phyloP scores from a whole-genome alignment of 139 green algal species.

The Edaphochlamys debaryana region DNA sequence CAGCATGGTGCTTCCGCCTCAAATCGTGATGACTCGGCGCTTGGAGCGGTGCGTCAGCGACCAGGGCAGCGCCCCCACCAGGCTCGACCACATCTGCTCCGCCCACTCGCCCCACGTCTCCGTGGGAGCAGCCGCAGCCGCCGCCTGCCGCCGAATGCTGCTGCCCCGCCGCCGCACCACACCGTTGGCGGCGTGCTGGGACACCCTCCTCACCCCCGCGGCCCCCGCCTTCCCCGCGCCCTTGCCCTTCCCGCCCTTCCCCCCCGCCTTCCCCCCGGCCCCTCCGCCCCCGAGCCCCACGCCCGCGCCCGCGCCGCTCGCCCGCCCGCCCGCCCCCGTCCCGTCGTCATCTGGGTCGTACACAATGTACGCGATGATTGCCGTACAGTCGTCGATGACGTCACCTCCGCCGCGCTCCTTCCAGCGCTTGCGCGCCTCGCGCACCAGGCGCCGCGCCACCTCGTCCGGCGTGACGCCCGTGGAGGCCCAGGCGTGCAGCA shows the following conservation, averaged over 20 bases:
- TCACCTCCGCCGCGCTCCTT: not conserved
- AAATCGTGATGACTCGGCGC: not conserved
- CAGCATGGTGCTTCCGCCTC: too few species aligned
- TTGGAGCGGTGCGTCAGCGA: not conserved
- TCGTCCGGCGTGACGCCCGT: conserved; percentile 10
- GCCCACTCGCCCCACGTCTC: not conserved
- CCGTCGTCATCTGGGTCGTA: not conserved
- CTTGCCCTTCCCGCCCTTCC: too few species aligned
- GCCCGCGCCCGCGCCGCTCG: too few species aligned
- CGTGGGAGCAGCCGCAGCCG: too few species aligned
- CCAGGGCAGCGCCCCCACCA: not conserved
- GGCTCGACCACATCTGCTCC: not conserved
- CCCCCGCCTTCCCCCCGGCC: too few species aligned
- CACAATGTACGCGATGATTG: conserved; percentile 24
- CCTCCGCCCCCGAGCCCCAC: too few species aligned
- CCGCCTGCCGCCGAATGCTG: too few species aligned
- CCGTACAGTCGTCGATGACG: conserved; percentile 39
- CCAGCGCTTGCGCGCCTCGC: conserved; percentile 22
- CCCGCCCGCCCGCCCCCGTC: not conserved
- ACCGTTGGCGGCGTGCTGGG: too few species aligned
- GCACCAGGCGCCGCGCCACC: conserved; percentile 31
- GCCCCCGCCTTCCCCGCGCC: too few species aligned
- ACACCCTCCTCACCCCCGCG: too few species aligned
- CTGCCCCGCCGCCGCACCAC: too few species aligned
- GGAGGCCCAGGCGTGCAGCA: conserved; percentile 48